Percentiles rank a stretch among this genome's conserved stretches.
Evolutionary conservation across 2,329 filamentous ascomycete species (phyloP).

Genomic region (Triangularia setosa): DNA sequence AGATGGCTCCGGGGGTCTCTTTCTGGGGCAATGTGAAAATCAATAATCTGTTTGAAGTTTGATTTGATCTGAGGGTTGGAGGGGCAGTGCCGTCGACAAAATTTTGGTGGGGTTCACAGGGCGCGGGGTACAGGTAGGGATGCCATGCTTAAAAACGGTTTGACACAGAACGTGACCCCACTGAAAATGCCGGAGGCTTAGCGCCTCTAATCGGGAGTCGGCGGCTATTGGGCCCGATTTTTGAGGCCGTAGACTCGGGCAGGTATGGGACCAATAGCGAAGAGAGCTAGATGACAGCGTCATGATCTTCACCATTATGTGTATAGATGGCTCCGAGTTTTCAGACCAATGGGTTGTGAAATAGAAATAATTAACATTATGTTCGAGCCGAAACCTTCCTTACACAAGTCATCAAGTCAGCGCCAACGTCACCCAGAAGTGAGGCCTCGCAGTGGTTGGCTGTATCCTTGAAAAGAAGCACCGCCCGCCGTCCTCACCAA

Average conservation of each 20-base stretch:
- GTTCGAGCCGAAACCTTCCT: background rate
- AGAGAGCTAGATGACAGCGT: background rate
- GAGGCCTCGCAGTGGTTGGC: background rate
- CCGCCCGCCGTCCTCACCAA: background rate
- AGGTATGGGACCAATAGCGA: no score
- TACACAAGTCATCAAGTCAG: background rate
- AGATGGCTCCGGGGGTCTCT: background rate
- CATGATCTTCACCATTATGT: background rate
- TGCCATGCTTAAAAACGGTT: background rate
- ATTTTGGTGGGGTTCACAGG: conserved; percentile 14
- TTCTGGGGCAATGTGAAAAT: background rate
- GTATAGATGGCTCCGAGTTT: background rate
- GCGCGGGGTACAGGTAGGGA: conserved; percentile 14
- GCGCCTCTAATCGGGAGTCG: background rate
- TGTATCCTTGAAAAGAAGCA: background rate
- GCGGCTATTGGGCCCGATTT: background rate
- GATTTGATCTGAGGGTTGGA: background rate
- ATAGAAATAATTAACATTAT: background rate
- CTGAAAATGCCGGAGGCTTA: background rate
- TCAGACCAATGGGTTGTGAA: background rate
- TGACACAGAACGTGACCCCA: background rate
- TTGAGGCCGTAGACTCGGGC: background rate
- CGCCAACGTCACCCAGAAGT: background rate
- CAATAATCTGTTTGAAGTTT: no score
- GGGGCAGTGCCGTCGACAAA: conserved; percentile 4